Evolutionary conservation across 2,329 filamentous ascomycete species (phyloP).

Genomic region (Colletotrichum trifolii): DNA sequence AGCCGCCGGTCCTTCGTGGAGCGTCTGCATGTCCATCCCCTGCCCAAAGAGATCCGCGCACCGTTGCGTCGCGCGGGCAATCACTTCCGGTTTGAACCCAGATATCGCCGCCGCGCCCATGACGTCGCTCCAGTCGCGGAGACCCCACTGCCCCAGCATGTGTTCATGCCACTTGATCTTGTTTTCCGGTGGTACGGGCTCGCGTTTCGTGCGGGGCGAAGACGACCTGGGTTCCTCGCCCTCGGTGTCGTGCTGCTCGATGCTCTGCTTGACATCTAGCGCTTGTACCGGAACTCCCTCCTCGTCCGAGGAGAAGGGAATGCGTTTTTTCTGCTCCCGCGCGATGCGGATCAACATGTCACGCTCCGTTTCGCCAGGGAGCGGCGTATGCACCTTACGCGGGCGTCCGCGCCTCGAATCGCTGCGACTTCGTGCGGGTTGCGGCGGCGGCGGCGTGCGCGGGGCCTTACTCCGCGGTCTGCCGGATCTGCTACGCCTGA

Average conservation of each 20-base stretch:
- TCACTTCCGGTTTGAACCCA: constrained; percentile 72
- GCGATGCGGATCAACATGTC: constrained; percentile 62
- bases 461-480: constrained; percentile 20
- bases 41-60: constrained; percentile 82
- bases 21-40: constrained; percentile 71
- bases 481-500: constrained; percentile 8
- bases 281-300: constrained; percentile 6
- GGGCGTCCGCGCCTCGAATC: constrained; percentile 50
- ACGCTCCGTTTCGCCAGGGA: constrained; percentile 57
- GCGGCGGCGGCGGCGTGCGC: constrained; percentile 26
- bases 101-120: constrained; percentile 80
- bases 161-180: constrained; percentile 40
- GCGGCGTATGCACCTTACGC: constrained; percentile 50
- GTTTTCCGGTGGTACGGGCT: constrained; percentile 13
- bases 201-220: constrained; percentile 37
- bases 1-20: constrained; percentile 51
- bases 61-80: constrained; percentile 77
- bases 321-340: constrained; percentile 44
- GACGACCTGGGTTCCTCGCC: constrained; percentile 6
- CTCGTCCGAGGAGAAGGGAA: constrained; percentile 38
- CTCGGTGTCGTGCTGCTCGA: constrained; percentile 5
- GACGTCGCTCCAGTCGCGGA: constrained; percentile 87
- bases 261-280: constrained; percentile 17
- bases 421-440: constrained; percentile 24
- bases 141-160: constrained; percentile 49